Evolutionary conservation across 2,329 filamentous ascomycete species (phyloP).

Genomic region (Colletotrichum simmondsii): DNA sequence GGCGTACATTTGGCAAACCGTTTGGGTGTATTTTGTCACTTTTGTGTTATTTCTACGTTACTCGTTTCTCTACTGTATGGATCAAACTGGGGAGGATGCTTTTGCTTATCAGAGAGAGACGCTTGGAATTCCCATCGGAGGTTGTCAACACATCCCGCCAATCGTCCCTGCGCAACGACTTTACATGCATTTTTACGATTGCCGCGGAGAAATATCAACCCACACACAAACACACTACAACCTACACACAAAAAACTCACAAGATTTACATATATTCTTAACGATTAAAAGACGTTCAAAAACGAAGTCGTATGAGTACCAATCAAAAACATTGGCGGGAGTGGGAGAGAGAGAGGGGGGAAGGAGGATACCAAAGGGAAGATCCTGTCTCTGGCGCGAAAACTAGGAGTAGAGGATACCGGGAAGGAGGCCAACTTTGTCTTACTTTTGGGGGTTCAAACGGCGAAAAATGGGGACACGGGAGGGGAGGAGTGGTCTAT

Average conservation of each 20-base stretch:
- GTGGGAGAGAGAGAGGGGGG: not conserved
- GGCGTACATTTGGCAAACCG: conserved; percentile 22
- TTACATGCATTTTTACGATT: conserved; percentile 26
- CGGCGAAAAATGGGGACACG: not conserved
- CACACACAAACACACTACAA: conserved; percentile 15
- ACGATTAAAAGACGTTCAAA: not conserved
- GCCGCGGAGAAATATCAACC: conserved; percentile 9
- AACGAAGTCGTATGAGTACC: not conserved
- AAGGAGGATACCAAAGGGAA: conserved; percentile 1
- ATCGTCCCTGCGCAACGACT: conserved; percentile 6
- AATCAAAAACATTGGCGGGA: not conserved
- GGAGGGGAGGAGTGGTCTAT: not conserved
- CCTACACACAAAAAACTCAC: not conserved
- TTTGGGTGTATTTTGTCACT: conserved; percentile 1
- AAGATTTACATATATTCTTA: conserved; percentile 18
- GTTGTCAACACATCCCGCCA: not conserved
- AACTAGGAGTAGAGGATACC: not conserved
- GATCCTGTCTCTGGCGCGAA: not conserved
- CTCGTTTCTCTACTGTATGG: not conserved
- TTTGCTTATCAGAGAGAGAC: conserved; percentile 9
- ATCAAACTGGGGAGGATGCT: not conserved
- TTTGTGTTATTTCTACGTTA: not conserved
- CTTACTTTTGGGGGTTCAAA: not conserved
- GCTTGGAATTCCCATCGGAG: not conserved
- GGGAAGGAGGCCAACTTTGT: conserved; percentile 6